phyloP scores from a whole-genome alignment of 2,329 filamentous ascomycete genomes.

The Claviceps pusilla region DNA sequence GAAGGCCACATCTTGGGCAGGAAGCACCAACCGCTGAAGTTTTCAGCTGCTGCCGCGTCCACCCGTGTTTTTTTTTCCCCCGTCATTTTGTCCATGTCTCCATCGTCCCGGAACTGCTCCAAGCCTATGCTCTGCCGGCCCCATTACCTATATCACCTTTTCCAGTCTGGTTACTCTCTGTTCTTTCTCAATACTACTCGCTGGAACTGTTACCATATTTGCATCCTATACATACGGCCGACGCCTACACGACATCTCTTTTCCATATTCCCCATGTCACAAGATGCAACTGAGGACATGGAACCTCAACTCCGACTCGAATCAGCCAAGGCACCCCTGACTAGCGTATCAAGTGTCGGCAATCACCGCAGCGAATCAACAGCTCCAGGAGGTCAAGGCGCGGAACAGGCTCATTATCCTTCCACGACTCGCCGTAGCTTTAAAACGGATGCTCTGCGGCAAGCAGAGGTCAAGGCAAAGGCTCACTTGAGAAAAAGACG shows the following conservation, averaged over 20 bases:
- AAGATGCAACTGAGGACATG: not conserved
- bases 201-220: not conserved
- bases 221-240: not conserved
- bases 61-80: not conserved
- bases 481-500: slow-evolving; percentile 2
- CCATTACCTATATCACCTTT: not conserved
- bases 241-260: not conserved
- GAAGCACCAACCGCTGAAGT: not conserved
- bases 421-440: not conserved
- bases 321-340: not conserved
- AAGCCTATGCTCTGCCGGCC: not conserved
- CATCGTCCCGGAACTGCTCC: not conserved
- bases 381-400: not conserved
- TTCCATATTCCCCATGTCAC: not conserved
- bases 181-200: not conserved
- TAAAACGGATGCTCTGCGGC: not conserved
- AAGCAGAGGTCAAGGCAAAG: slow-evolving; percentile 2
- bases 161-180: not conserved
- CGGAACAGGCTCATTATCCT: not conserved
- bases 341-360: not conserved
- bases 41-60: not conserved
- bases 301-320: not conserved
- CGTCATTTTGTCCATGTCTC: too few species aligned
- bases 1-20: not conserved
- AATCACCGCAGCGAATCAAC: not conserved